phyloP scores from a whole-genome alignment of 164 flowering plant species.

The Dillenia suffruticosa region DNA sequence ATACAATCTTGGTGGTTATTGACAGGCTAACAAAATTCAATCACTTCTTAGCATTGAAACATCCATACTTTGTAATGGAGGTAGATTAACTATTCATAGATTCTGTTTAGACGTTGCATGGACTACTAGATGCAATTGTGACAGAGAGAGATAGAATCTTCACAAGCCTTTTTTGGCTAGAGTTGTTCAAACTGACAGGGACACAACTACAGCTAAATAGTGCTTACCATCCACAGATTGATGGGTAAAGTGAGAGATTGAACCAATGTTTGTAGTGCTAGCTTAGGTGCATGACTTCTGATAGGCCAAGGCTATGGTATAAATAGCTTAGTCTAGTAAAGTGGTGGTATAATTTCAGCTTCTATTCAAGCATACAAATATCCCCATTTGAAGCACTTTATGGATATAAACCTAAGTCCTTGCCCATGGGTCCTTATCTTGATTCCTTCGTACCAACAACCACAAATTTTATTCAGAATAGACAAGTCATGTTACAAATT shows the following conservation, averaged over 20 bases:
- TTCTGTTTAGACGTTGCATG: not conserved
- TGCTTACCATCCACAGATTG: constrained; percentile 5
- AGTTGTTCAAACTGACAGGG: not conserved
- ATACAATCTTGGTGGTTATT: not conserved
- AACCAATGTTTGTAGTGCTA: no score
- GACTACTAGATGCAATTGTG: not conserved
- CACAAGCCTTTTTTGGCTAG: constrained; percentile 3
- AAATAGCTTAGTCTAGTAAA: no score
- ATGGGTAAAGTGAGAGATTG: constrained; percentile 6
- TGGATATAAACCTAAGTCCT: not conserved
- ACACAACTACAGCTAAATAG: not conserved
- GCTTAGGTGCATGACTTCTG: no score
- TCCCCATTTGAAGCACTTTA: constrained; percentile 9
- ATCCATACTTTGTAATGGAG: no score
- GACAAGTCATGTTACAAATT: no score
- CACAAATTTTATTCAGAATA: no score
- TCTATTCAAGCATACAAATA: not conserved
- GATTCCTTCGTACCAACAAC: no score
- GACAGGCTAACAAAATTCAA: constrained; percentile 2
- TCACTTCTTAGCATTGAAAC: constrained; percentile 1
- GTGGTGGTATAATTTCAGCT: no score
- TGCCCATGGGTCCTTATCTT: constrained; percentile 4
- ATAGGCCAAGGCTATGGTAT: no score
- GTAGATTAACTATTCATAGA: constrained; percentile 5
- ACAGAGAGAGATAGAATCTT: not conserved